A percentile compares a stretch with the other conserved stretches of the same genome.
These are phyloP conservation scores for Coniferiporia sulphurascens DNA, from an alignment of 1,284 basidiomycete species.

Conservation along the genomic window DNA sequence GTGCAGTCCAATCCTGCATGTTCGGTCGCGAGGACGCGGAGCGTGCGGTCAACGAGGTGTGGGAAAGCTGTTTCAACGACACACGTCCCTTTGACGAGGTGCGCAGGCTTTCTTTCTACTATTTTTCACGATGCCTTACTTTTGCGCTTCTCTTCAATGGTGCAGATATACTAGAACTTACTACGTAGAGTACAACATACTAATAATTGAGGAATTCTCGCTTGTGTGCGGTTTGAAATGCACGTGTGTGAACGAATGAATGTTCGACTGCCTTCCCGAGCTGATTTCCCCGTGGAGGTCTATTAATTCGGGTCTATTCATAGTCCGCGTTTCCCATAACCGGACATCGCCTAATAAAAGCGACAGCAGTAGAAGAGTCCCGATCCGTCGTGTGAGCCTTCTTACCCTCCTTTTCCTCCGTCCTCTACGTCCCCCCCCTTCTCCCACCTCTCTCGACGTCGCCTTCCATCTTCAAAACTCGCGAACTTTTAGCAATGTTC, in stretches of 20 bases:
- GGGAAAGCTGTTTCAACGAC: slow-evolving; percentile 93
- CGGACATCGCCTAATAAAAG: neutral
- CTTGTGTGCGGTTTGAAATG: too few species aligned
- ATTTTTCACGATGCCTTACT: neutral
- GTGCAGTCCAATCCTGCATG: slow-evolving; percentile 83
- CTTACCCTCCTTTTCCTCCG: slow-evolving; percentile 1
- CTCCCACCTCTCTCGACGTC: slow-evolving; percentile 1
- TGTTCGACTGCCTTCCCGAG: too few species aligned
- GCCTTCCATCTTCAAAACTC: slow-evolving; percentile 2
- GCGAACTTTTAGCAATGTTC: slow-evolving; percentile 7
- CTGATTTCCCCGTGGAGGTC: neutral
- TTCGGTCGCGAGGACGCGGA: slow-evolving; percentile 73
- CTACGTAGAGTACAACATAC: neutral
- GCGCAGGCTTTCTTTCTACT: slow-evolving; percentile 19
- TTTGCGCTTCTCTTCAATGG: neutral
- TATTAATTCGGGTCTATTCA: neutral
- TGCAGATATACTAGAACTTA: slow-evolving; percentile 17
- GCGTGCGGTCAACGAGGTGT: slow-evolving; percentile 91
- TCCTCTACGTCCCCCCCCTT: slow-evolving; percentile 5
- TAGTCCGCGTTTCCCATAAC: neutral
- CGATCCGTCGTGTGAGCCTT: neutral
- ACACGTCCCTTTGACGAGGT: slow-evolving; percentile 98
- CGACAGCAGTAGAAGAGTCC: neutral
- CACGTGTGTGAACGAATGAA: too few species aligned
- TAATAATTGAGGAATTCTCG: neutral